These are phyloP conservation scores for Myxozyma neglecta DNA, from an alignment of 805 yeast genomes.

Conservation along the genomic window DNA sequence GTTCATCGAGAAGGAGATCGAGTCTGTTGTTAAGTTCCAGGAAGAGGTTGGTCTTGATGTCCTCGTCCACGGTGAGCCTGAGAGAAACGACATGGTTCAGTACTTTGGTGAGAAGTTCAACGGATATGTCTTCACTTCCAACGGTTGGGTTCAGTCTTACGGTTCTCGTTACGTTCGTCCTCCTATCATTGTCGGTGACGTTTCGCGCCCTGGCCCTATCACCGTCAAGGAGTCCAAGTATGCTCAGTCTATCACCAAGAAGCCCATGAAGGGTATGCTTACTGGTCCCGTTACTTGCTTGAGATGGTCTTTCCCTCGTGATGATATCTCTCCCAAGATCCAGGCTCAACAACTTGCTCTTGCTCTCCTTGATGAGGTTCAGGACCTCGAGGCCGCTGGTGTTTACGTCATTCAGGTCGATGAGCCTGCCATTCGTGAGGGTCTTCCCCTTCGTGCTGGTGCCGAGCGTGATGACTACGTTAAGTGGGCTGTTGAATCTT, in stretches of 20 bases:
- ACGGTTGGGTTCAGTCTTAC: conserved; percentile 99
- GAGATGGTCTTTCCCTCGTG: conserved; percentile 99
- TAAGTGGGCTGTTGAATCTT: conserved; percentile 98
- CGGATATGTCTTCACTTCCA: conserved; percentile 97
- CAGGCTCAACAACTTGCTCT: conserved; percentile 97
- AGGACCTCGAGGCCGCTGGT: conserved; percentile 98
- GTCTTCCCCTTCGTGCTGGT: conserved; percentile 98
- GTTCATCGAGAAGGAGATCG: conserved; percentile 96
- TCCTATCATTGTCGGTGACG: conserved; percentile 98
- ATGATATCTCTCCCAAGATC: conserved; percentile 86
- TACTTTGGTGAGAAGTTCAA: conserved; percentile 98
- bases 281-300: conserved; percentile 99
- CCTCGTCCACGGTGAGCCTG: conserved; percentile 99
- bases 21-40: conserved; percentile 95
- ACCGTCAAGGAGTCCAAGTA: conserved; percentile 98
- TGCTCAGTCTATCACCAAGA: conserved; percentile 93
- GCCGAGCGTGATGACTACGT: conserved; percentile 93
- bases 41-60: conserved; percentile 98
- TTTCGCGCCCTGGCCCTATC: conserved; percentile 97
- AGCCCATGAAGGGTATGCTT: conserved; percentile 99
- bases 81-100: conserved; percentile 99
- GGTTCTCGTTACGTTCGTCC: conserved; percentile 99
- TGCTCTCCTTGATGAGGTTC: conserved; percentile 97
- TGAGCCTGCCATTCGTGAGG: conserved; percentile 99
- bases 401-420: conserved; percentile 97